Evolutionary conservation across 148 eudicot genomes (phyloP), one percentile per base, ranked within the genome.

Genomic region (Linanthus parryae): DNA sequence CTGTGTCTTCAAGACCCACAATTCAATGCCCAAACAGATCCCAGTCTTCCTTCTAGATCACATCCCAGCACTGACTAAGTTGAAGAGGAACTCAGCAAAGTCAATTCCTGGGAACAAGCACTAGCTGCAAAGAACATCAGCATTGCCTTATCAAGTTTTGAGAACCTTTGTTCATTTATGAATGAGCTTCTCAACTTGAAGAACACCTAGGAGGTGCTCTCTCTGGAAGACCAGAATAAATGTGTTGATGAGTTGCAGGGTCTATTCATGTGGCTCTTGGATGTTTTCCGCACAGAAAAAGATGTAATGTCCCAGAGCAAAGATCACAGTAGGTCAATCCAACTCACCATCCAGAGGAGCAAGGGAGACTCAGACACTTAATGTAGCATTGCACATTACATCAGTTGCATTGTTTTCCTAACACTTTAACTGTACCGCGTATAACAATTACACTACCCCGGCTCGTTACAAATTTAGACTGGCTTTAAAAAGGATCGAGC

Each of bases 301-400:
- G 30, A 46, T 46, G 14, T 24, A 2, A 13, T 46, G 31, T 46
- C 51, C 24, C 51, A 46, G 4, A 46, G 24, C 30, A 23, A 46
- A 31, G 31, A 46, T 23, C 24, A 2, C 15, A 11, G 15, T 46
- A 25, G 17, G 22, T 29, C 24, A 23, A 25, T 24, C 15, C 31
- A 46, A 25, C 26, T 18, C 26, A 23, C 51, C 26, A 29, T 46
- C 6, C 24, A 31, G 15, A 24, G 30, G 33, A 46, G 30, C 24
- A 24, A 0, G 8, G 51, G 51, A 24, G 51, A 46, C 24, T 46
- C 51, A 8, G 26, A 14, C 14, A 25, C 6, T 25, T 16, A 46
- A 2, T 8, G 31, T 25, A 24, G 24, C 26, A 2, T 25, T 1
- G 30, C 30, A 13, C 24, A 46, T 23, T 46, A 46, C 24, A 11